A percentile compares a stretch with the other conserved stretches of the same genome.
Evolutionary conservation across 169 alveolate genomes (phyloP).

Genomic region (Eimeria brunetti): DNA sequence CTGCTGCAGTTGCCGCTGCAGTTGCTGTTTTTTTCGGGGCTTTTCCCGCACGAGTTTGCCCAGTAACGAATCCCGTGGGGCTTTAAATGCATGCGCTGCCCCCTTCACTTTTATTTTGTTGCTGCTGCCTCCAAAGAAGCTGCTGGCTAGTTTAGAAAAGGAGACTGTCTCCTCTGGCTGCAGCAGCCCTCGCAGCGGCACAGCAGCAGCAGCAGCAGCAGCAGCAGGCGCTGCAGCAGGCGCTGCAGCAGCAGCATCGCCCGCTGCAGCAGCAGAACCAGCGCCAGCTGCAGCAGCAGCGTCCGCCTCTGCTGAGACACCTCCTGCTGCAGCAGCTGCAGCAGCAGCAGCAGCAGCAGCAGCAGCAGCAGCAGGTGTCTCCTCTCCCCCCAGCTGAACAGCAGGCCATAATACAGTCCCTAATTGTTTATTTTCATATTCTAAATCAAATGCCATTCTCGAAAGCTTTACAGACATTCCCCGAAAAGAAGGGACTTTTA

Average conservation of each 20-base stretch:
- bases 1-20: too few species aligned
- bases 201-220: too few species aligned
- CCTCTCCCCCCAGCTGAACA: background rate
- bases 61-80: background rate
- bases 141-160: conserved; percentile 35
- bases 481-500: background rate
- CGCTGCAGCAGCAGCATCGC: too few species aligned
- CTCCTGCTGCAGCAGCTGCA: background rate
- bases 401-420: conserved; percentile 19
- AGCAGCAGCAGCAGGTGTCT: too few species aligned
- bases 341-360: conserved; percentile 48
- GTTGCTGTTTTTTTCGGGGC: background rate
- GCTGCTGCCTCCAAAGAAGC: conserved; percentile 18
- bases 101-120: conserved; percentile 21
- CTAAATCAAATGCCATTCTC: too few species aligned
- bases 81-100: background rate
- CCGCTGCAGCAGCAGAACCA: too few species aligned
- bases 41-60: background rate
- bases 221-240: too few species aligned
- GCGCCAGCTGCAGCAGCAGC: too few species aligned
- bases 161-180: conserved; percentile 43
- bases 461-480: background rate
- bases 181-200: conserved; percentile 8
- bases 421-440: background rate
- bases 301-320: background rate